These are phyloP conservation scores for Dimocarpus longan DNA, from an alignment of 345 rosid genomes.

Conservation along the genomic window DNA sequence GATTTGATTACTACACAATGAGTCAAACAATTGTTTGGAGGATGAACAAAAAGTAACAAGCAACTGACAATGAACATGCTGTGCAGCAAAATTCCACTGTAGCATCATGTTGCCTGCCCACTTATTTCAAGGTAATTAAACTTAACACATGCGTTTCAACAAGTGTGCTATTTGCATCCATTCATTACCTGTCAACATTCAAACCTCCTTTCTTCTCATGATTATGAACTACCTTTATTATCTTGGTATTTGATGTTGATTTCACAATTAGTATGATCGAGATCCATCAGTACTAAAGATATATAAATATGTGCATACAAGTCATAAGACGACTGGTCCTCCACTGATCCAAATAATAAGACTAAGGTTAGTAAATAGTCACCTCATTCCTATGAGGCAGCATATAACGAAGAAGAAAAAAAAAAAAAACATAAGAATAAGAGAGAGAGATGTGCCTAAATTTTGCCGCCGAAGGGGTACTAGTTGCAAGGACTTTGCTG, in stretches of 20 bases:
- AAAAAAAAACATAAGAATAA: too few relatives aligned
- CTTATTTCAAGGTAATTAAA: background rate
- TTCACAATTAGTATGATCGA: background rate
- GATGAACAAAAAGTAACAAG: background rate
- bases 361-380: background rate
- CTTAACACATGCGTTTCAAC: background rate
- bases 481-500: background rate
- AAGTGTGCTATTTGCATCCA: background rate
- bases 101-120: background rate
- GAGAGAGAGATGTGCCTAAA: background rate
- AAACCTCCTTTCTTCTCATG: background rate
- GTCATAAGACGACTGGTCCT: too few relatives aligned
- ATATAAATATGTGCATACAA: too few relatives aligned
- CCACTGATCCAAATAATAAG: too few relatives aligned
- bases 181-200: background rate
- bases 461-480: background rate
- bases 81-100: background rate
- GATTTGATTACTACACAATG: background rate
- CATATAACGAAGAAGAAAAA: too few relatives aligned
- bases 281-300: background rate
- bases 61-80: background rate
- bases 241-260: background rate
- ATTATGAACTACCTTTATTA: background rate
- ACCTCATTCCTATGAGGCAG: background rate
- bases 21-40: background rate